Percentiles rank a stretch among this genome's conserved stretches.
phyloP scores from a whole-genome alignment of 257 asterid species.

The Nicotiana tomentosiformis region DNA sequence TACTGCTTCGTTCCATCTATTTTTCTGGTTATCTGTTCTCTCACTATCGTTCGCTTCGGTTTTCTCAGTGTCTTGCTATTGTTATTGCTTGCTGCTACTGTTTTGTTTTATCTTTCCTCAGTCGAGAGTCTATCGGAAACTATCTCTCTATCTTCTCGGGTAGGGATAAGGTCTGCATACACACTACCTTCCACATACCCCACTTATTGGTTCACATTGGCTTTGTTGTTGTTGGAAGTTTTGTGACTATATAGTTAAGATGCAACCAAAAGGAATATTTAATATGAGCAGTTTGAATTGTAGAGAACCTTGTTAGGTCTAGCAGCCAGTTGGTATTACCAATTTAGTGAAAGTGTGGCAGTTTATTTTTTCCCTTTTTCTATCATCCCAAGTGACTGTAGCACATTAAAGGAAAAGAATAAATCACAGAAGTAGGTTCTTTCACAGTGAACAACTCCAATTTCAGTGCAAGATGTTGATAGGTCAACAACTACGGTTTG shows the following conservation, averaged over 20 bases:
- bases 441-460: conserved; percentile 21
- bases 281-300: conserved; percentile 7
- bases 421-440: conserved; percentile 13
- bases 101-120: too few species aligned
- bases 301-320: background rate
- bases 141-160: too few species aligned
- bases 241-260: background rate
- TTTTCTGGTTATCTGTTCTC: too few species aligned
- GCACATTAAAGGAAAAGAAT: conserved; percentile 5
- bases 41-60: too few species aligned
- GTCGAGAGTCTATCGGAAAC: too few species aligned
- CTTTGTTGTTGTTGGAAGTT: background rate
- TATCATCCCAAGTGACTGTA: background rate
- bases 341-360: background rate
- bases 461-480: conserved; percentile 49
- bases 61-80: too few species aligned
- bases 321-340: conserved; percentile 6
- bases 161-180: too few species aligned
- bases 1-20: too few species aligned
- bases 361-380: background rate
- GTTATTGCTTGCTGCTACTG: too few species aligned
- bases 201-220: too few species aligned
- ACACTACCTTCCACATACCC: too few species aligned
- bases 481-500: conserved; percentile 31
- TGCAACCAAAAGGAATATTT: background rate